Conservation (phyloP, 306 rosid species). For the Cucurbita ficifolia region DNA sequence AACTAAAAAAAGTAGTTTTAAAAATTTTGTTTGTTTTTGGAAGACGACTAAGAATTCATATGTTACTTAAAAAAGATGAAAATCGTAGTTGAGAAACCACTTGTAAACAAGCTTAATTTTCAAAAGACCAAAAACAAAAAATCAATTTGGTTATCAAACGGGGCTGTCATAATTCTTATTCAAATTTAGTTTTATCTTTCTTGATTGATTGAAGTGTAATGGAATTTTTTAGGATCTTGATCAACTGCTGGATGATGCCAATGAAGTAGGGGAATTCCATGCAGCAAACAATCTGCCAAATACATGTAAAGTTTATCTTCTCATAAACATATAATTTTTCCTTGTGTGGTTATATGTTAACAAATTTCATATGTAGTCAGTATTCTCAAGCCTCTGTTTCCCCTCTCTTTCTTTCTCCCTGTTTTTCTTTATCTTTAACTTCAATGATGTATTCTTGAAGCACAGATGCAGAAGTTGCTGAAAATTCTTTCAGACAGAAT, state of each 20-base stretch:
- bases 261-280: constrained; percentile 54
- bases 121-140: too few species aligned
- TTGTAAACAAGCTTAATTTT: too few species aligned
- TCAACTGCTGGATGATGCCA: constrained; percentile 70
- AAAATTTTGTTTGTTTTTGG: too few species aligned
- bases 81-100: too few species aligned
- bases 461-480: constrained; percentile 55
- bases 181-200: constrained; percentile 3
- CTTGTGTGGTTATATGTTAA: background rate
- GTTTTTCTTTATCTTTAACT: background rate
- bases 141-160: too few species aligned
- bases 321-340: constrained; percentile 29
- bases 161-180: background rate
- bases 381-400: background rate
- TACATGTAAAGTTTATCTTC: constrained; percentile 62
- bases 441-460: background rate
- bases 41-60: too few species aligned
- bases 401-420: background rate
- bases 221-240: constrained; percentile 57
- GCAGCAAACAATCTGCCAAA: constrained; percentile 41
- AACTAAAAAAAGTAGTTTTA: too few species aligned
- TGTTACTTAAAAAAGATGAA: too few species aligned
- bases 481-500: constrained; percentile 28
- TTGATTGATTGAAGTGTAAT: background rate
- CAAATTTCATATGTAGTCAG: background rate